Evolutionary conservation across 192 early-diverging fungal genomes (phyloP).

Genomic region (Backusella circina): DNA sequence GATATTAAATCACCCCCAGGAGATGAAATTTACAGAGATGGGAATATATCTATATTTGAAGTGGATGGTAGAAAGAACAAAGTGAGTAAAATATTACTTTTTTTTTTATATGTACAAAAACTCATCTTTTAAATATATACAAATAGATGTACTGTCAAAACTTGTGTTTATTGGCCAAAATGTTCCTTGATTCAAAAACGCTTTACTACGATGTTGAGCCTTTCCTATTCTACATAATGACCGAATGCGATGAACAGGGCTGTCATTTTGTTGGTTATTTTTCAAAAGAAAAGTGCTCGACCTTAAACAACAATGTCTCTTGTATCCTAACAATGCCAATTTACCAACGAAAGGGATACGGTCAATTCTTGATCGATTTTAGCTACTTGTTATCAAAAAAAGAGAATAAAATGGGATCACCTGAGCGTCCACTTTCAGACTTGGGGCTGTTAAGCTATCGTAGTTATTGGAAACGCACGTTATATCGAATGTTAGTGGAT

Average conservation of each 20-base stretch:
- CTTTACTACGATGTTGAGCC: conserved; percentile 97
- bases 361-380: conserved; percentile 91
- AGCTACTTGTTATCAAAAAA: conserved; percentile 81
- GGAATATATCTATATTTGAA: conserved; percentile 87
- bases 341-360: conserved; percentile 87
- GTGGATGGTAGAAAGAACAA: conserved; percentile 97
- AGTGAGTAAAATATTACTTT: conserved; percentile 26
- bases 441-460: conserved; percentile 84
- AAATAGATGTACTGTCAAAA: conserved; percentile 95
- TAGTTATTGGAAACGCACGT: conserved; percentile 79
- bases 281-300: conserved; percentile 92
- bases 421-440: conserved; percentile 89
- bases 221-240: conserved; percentile 95
- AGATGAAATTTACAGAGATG: conserved; percentile 93
- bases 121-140: neutral
- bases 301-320: conserved; percentile 85
- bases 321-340: conserved; percentile 90
- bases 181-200: conserved; percentile 97
- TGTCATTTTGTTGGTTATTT: conserved; percentile 97
- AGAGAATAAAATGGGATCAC: conserved; percentile 77
- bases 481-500: conserved; percentile 65
- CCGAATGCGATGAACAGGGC: conserved; percentile 69
- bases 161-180: conserved; percentile 92
- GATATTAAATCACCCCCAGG: conserved; percentile 83
- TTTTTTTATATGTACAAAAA: neutral